Conservation (phyloP, 2,329 filamentous ascomycete species). For the Emergomyces pasteurianus region DNA sequence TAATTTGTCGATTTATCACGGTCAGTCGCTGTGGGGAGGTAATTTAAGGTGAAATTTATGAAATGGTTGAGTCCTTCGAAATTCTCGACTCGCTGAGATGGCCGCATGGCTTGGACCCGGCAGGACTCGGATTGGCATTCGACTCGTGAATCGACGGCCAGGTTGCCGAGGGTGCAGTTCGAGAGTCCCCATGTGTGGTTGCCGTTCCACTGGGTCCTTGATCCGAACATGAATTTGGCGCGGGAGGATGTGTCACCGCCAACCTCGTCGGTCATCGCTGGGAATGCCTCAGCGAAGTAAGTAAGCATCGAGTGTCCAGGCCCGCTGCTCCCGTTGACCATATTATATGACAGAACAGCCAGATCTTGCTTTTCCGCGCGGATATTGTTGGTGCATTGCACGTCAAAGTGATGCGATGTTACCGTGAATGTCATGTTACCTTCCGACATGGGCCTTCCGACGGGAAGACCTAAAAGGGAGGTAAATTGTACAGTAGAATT, state of each 20-base stretch:
- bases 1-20: background rate
- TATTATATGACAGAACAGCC: background rate
- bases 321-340: background rate
- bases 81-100: background rate
- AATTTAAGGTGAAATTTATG: background rate
- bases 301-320: background rate
- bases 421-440: background rate
- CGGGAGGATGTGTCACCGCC: background rate
- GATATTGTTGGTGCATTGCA: background rate
- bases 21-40: background rate
- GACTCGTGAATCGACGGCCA: background rate
- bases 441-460: background rate
- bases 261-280: background rate
- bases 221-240: conserved; percentile 1
- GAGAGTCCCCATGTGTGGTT: background rate
- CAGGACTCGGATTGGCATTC: background rate
- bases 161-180: background rate
- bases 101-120: background rate
- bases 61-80: background rate
- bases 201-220: background rate
- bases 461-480: background rate
- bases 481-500: background rate
- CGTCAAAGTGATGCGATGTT: conserved; percentile 1
- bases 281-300: background rate
- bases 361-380: background rate